Base-by-base conservation (phyloP, 768 basidiomycete genomes). In the Boletus tomentosulus region DNA sequence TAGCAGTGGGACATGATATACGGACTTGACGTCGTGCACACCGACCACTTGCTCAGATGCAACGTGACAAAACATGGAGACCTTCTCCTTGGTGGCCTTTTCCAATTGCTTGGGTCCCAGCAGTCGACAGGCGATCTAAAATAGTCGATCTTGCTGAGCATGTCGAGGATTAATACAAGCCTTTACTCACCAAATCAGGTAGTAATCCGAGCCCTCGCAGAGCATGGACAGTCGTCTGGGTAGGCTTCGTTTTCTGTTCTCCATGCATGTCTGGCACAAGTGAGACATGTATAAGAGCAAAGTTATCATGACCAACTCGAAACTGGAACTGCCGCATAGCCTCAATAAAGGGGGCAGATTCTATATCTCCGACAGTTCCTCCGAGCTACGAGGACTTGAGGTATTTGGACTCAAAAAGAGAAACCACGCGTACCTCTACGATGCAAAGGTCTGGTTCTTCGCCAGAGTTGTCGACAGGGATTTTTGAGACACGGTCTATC, bases 261-360 rank as follows among this genome's bases (percentile, higher is more conserved):
- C 96, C 96, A 50, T 97, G 93, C 79, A 99, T 92, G 64, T 97
- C 92, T 16, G 96, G 96, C n/a, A 99, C 93, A 30, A 99, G 85
- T 6, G 92, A 95, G 46, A 99, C 96, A 61, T 98, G 95, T 55
- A 98, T 86, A 51, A 98, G 83, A 0, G 96, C 95, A 68, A 98
- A 98, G 73, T 98, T 98, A 54, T 93, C 91, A 67, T 89, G 82
- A 16, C 96, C 95, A 22, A 98, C 95, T 52, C 96, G 87, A 78
- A 98, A 98, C 67, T 99, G 96, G 79, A 99, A 99, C 70, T 99
- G 96, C n/a, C 96, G 86, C 89, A 99, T 94, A 1, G 96, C 96
- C 71, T 99, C 96, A 44, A 99, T 79, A 71, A 99, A 99, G 3
- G 96, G 96, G 3, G 95, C 95, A 6, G 93, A 97, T 65, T 99